phyloP scores from a whole-genome alignment of 441 rosid genomes.

The Flueggea neowawraea region DNA sequence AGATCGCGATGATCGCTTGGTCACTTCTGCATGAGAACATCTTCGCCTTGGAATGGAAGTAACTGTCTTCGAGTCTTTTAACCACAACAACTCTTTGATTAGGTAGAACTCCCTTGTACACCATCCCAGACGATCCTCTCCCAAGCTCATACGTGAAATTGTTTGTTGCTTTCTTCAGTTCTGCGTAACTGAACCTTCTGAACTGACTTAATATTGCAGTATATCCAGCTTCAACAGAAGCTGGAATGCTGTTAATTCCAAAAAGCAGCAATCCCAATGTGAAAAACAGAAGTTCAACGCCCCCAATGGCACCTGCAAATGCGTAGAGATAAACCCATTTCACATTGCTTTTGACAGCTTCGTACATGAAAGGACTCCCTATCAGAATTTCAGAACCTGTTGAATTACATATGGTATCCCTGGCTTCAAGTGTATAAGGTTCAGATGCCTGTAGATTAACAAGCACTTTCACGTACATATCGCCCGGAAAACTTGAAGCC shows the following conservation, averaged over 20 bases:
- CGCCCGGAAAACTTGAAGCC: conserved; percentile 22
- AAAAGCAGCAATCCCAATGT: conserved; percentile 22
- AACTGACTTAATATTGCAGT: conserved; percentile 19
- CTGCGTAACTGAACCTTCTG: conserved; percentile 23
- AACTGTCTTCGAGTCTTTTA: conserved; percentile 20
- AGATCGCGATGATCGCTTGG: no score
- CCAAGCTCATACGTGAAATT: conserved; percentile 32
- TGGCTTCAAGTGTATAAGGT: conserved; percentile 2
- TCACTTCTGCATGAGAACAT: conserved; percentile 34
- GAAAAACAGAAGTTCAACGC: conserved; percentile 24
- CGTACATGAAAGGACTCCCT: conserved; percentile 24
- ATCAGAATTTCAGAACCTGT: not conserved
- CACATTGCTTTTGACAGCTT: conserved; percentile 8
- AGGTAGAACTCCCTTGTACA: conserved; percentile 26
- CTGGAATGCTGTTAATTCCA: conserved; percentile 11
- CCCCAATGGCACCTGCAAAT: conserved; percentile 35
- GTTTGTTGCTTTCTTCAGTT: conserved; percentile 26
- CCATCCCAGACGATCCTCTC: conserved; percentile 31
- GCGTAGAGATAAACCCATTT: conserved; percentile 40
- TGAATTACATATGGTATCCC: not conserved
- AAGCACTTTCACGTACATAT: conserved; percentile 31
- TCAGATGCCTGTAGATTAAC: conserved; percentile 6
- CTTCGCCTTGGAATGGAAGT: conserved; percentile 27
- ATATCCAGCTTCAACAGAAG: conserved; percentile 20
- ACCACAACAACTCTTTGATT: conserved; percentile 30